Evolutionary conservation across 345 rosid species (phyloP), one percentile per base, ranked within the genome.

Genomic region (Bretschneidera sinensis): DNA sequence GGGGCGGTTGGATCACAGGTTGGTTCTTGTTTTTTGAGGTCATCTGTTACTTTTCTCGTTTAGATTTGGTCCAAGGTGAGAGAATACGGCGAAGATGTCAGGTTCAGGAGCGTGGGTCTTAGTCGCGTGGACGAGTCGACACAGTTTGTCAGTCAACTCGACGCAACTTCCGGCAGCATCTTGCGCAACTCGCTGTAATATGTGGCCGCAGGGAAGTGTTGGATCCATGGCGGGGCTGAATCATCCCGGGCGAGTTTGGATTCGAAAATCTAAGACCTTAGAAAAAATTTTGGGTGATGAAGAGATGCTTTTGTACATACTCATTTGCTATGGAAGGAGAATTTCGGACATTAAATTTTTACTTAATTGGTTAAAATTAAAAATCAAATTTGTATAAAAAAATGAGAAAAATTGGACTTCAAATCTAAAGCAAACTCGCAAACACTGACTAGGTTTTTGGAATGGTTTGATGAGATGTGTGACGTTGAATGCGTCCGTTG

Each of bases 261-360:
- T 35, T 62, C 55, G 57, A 69, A 70, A 23, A 0, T 49, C 45
- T 63, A 48, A 66, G 55, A 13, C 54, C 65, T 59, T 60, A 11
- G 57, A 43, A 48, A 21, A 72, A 64, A 60, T 68, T 61, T 67
- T 59, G 73, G 83, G 73, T 69, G 62, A 47, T 64, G 66, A 69
- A 62, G 72, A 71, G 53, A 50, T 48, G 65, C 61, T 25, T 64
- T 72, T 83, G 89, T 83, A 83, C 83, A 78, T 72, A 70, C 56
- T 61, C 69, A 63, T 52, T 69, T 76, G 72, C 76, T 70, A 67
- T 79, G 81, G 78, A 79, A 75, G 81, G 63, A 70, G 74, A 69
- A 63, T 56, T 78, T 69, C 64, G 60, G 71, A 55, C 74, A 59
- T 69, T 47, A 22, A 51, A 60, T 14, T 43, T 39, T 5, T 18